phyloP scores from a whole-genome alignment of 2,329 filamentous ascomycete species.

The Thielaviopsis populi region DNA sequence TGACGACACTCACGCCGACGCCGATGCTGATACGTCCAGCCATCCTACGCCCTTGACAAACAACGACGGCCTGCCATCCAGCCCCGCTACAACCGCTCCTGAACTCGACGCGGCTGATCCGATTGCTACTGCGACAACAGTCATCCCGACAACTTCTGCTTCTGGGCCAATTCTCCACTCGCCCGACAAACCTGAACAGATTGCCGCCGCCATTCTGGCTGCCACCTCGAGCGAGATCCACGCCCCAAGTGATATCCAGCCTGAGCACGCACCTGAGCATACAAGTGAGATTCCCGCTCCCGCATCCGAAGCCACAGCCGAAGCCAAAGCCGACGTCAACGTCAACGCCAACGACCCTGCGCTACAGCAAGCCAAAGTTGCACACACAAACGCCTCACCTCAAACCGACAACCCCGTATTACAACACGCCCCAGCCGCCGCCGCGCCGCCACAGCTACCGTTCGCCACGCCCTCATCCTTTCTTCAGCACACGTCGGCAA shows the following conservation, averaged over 20 bases:
- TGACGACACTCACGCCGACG: background rate
- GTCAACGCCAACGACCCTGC: no score
- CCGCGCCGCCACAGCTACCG: constrained; percentile 26
- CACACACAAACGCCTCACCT: no score
- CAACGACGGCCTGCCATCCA: background rate
- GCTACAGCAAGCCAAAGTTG: no score
- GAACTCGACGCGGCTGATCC: background rate
- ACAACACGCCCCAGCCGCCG: constrained; percentile 17
- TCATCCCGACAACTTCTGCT: background rate
- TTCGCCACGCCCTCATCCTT: constrained; percentile 48
- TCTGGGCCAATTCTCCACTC: constrained; percentile 5
- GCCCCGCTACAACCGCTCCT: background rate
- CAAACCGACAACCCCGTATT: background rate
- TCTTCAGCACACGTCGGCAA: constrained; percentile 28
- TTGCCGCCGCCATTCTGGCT: constrained; percentile 11
- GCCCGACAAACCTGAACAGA: constrained; percentile 9
- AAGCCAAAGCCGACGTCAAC: background rate
- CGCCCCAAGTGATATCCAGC: background rate
- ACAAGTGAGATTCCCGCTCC: background rate
- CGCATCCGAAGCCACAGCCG: background rate
- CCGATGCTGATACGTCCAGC: background rate
- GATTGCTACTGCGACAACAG: background rate
- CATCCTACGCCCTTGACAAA: background rate
- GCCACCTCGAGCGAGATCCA: constrained; percentile 15
- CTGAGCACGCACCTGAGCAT: background rate